These are phyloP conservation scores for Lyophyllum decastes DNA, from an alignment of 768 basidiomycete species.

Conservation along the genomic window DNA sequence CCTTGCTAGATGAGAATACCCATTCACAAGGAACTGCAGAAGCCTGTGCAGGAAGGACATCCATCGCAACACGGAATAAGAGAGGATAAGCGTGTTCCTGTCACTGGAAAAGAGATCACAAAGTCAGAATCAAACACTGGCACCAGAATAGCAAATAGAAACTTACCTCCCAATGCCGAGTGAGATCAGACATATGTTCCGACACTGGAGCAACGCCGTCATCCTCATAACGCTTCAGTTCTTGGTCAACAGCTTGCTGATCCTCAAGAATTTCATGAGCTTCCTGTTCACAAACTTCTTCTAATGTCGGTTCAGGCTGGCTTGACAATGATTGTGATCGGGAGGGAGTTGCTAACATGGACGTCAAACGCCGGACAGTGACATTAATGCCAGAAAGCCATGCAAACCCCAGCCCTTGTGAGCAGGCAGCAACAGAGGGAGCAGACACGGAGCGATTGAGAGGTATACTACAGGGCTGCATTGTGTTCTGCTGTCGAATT, in stretches of 20 bases:
- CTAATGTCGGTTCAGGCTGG: neutral
- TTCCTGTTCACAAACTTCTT: too few species aligned
- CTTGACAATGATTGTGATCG: neutral
- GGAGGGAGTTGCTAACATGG: neutral
- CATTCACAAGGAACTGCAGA: slow-evolving; percentile 27
- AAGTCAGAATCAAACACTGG: neutral
- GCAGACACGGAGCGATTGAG: neutral
- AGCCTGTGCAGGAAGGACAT: slow-evolving; percentile 28
- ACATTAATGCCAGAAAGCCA: slow-evolving; percentile 2
- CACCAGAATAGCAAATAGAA: neutral
- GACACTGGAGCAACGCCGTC: neutral
- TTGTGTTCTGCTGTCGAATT: neutral
- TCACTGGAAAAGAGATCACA: neutral
- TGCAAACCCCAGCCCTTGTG: neutral
- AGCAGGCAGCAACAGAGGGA: neutral
- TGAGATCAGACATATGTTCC: slow-evolving; percentile 2
- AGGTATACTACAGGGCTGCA: neutral
- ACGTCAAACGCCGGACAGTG: neutral
- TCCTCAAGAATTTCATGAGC: neutral
- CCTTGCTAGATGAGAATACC: too few species aligned
- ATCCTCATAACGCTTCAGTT: slow-evolving; percentile 4
- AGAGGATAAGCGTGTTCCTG: slow-evolving; percentile 16
- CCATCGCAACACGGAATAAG: slow-evolving; percentile 22
- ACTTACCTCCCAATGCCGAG: slow-evolving; percentile 23
- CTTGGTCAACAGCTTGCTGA: slow-evolving; percentile 1